Evolutionary conservation across 495 filamentous ascomycete genomes (phyloP).

Genomic region (Massariosphaeria phaeospora): DNA sequence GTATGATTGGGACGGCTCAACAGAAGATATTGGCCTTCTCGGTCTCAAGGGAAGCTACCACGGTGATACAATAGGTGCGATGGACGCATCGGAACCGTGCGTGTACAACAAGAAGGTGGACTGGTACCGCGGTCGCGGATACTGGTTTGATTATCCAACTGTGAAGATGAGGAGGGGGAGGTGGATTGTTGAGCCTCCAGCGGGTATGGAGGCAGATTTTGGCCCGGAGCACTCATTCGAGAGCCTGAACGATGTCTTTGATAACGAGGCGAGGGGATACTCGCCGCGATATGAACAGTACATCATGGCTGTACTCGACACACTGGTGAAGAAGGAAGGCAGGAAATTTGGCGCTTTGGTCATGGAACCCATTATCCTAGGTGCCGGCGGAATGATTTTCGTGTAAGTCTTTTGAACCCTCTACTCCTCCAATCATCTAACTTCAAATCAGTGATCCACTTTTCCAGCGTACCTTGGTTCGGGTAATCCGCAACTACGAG

Average conservation of each 20-base stretch:
- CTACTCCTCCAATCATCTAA: slow-evolving; percentile 13
- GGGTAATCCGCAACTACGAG: slow-evolving; percentile 53
- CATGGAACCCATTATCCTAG: slow-evolving; percentile 69
- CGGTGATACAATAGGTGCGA: slow-evolving; percentile 75
- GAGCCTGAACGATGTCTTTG: slow-evolving; percentile 56
- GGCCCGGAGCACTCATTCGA: slow-evolving; percentile 47
- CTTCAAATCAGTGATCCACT: slow-evolving; percentile 58
- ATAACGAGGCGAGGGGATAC: slow-evolving; percentile 48
- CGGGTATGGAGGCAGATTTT: slow-evolving; percentile 44
- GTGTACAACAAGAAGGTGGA: slow-evolving; percentile 70
- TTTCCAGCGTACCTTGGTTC: slow-evolving; percentile 63
- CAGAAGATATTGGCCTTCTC: slow-evolving; percentile 57
- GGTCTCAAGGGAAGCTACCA: slow-evolving; percentile 74
- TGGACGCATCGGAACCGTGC: slow-evolving; percentile 71
- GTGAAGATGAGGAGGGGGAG: slow-evolving; percentile 57
- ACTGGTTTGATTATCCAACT: slow-evolving; percentile 71
- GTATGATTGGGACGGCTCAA: slow-evolving; percentile 56
- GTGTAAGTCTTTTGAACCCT: slow-evolving; percentile 47
- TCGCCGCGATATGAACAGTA: slow-evolving; percentile 52
- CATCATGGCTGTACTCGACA: slow-evolving; percentile 44
- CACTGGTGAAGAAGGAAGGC: slow-evolving; percentile 50
- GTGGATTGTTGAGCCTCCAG: slow-evolving; percentile 59
- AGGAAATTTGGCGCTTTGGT: slow-evolving; percentile 68
- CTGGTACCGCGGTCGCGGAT: slow-evolving; percentile 69
- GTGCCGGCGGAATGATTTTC: slow-evolving; percentile 73